phyloP scores from a whole-genome alignment of 768 basidiomycete species.

The Kwoniella dendrophila region DNA sequence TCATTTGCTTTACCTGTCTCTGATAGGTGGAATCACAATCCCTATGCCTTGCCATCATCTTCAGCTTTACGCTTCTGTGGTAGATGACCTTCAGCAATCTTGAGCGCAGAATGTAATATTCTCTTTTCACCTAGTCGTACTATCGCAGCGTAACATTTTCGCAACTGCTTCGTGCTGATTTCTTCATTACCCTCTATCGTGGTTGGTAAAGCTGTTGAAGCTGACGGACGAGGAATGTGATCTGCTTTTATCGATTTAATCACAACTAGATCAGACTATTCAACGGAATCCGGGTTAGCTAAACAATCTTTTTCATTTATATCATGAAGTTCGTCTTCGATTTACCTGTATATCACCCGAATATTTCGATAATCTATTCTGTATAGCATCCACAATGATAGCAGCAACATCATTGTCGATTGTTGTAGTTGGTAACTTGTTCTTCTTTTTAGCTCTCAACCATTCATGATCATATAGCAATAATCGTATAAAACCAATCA shows the following conservation, averaged over 20 bases:
- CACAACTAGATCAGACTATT: constrained; percentile 16
- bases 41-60: too few relatives aligned
- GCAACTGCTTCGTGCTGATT: background rate
- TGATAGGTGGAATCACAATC: too few relatives aligned
- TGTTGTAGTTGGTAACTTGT: constrained; percentile 21
- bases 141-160: constrained; percentile 21
- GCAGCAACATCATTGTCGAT: constrained; percentile 14
- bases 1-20: too few relatives aligned
- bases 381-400: constrained; percentile 5
- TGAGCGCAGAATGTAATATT: constrained; percentile 9
- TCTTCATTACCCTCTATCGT: background rate
- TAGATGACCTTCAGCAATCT: background rate
- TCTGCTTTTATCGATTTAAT: background rate
- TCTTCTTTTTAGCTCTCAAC: constrained; percentile 25
- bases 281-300: background rate
- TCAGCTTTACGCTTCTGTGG: constrained; percentile 16
- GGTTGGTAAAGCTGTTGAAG: background rate
- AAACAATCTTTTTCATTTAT: background rate
- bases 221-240: constrained; percentile 13
- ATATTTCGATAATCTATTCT: constrained; percentile 7
- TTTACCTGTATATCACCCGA: constrained; percentile 6
- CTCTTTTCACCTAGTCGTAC: constrained; percentile 31
- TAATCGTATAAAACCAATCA: constrained; percentile 39
- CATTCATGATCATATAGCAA: constrained; percentile 34
- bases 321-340: background rate